Evolutionary conservation across 2,329 filamentous ascomycete genomes (phyloP).

Genomic region (Nothomitra cinnamomea): DNA sequence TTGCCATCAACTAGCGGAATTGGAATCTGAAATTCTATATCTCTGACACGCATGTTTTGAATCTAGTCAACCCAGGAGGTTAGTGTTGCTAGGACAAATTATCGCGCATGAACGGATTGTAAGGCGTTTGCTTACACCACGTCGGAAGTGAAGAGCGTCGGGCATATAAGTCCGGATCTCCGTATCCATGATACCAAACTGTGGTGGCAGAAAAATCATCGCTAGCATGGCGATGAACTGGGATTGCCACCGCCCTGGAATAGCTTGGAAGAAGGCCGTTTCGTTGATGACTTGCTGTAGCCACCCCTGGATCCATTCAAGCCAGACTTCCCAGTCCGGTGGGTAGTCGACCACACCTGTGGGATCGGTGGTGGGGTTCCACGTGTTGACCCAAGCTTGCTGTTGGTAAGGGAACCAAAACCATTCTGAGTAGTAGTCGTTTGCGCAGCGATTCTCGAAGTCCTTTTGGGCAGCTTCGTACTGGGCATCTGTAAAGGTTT

Average conservation of each 20-base stretch:
- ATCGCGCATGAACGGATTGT: neutral
- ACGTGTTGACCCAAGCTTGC: conserved; percentile 30
- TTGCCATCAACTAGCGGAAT: conserved; percentile 20
- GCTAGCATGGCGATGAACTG: conserved; percentile 19
- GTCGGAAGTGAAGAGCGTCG: conserved; percentile 31
- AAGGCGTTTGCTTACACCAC: conserved; percentile 17
- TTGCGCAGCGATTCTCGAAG: conserved; percentile 23
- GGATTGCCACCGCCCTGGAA: conserved; percentile 21
- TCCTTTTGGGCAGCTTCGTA: conserved; percentile 19
- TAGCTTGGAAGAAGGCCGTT: conserved; percentile 18
- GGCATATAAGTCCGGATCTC: conserved; percentile 19
- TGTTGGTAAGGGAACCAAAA: conserved; percentile 33
- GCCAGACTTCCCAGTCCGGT: conserved; percentile 17
- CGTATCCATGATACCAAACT: conserved; percentile 14
- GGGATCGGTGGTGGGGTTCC: conserved; percentile 23
- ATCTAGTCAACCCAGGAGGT: conserved; percentile 16
- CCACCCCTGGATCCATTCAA: conserved; percentile 24
- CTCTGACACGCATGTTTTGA: conserved; percentile 30
- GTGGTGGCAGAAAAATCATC: conserved; percentile 15
- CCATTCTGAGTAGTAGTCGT: conserved; percentile 31
- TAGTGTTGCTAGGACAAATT: no score
- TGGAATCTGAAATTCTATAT: conserved; percentile 29
- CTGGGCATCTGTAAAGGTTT: conserved; percentile 18
- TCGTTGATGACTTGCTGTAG: conserved; percentile 21
- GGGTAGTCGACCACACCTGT: conserved; percentile 23